Percentiles rank a stretch among this genome's conserved stretches.
phyloP scores from a whole-genome alignment of 805 yeast species.

The Starmerella scarabaei region DNA sequence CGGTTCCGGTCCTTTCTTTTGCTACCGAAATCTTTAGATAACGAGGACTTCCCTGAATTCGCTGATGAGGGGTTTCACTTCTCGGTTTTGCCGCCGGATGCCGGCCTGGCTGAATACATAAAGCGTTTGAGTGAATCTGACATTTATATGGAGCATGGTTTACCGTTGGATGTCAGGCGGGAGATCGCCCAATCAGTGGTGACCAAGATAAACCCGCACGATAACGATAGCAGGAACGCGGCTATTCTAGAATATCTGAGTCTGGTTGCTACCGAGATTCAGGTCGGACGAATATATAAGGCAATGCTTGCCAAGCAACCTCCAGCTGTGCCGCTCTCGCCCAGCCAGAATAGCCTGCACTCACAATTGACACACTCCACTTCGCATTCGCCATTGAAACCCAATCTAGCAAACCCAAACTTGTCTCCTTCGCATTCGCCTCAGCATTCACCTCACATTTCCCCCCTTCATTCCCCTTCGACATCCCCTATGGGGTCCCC shows the following conservation, averaged over 20 bases:
- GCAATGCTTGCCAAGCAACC: constrained; percentile 28
- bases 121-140: constrained; percentile 35
- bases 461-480: constrained; percentile 19
- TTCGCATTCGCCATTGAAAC: constrained; percentile 6
- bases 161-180: constrained; percentile 31
- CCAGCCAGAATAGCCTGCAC: constrained; percentile 3
- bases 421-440: not conserved
- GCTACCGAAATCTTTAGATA: constrained; percentile 38
- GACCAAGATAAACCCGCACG: constrained; percentile 8
- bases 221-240: constrained; percentile 27
- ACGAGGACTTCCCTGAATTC: constrained; percentile 26
- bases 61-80: constrained; percentile 28
- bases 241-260: constrained; percentile 39
- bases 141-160: constrained; percentile 45
- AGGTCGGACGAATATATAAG: constrained; percentile 50
- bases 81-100: constrained; percentile 31
- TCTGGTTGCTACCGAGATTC: constrained; percentile 46
- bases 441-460: constrained; percentile 15
- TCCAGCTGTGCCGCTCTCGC: too few relatives aligned
- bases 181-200: constrained; percentile 32
- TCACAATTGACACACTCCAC: constrained; percentile 10
- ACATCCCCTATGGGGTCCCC: constrained; percentile 23
- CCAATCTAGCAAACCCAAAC: not conserved
- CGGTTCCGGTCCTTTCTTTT: constrained; percentile 51
- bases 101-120: constrained; percentile 36